Percentiles rank a stretch among this genome's conserved stretches.
Evolutionary conservation across 176 grass and related monocot species (phyloP).

Genomic region (Carex kokanica): DNA sequence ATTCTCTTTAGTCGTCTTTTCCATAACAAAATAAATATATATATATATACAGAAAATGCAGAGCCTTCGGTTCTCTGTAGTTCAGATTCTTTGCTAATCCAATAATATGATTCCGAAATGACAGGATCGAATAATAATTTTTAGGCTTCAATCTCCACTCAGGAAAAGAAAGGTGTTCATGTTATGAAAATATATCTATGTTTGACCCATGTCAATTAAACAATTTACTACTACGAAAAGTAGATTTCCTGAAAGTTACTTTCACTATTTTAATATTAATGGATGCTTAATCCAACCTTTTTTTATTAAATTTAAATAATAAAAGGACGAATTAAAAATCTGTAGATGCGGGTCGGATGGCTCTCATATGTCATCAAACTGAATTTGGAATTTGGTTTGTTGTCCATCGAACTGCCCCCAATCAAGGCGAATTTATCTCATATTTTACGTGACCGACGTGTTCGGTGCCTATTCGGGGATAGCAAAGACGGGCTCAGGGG

Average conservation of each 20-base stretch:
- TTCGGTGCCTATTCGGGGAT: no score
- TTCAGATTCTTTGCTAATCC: constrained; percentile 5
- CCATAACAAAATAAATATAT: neutral
- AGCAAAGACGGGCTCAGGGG: no score
- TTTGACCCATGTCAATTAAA: neutral
- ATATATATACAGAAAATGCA: neutral
- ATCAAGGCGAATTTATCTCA: no score
- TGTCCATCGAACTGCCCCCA: no score
- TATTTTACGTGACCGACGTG: no score
- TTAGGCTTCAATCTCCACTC: neutral
- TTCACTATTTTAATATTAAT: neutral
- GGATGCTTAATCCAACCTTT: neutral
- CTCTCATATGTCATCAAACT: no score
- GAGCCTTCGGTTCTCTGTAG: neutral
- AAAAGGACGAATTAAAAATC: neutral
- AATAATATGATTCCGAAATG: constrained; percentile 14
- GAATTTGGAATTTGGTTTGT: no score
- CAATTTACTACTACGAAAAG: neutral
- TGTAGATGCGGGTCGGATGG: neutral
- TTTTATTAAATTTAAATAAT: no score
- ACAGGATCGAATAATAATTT: constrained; percentile 12
- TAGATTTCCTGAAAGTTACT: neutral
- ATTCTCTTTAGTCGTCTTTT: constrained; percentile 12
- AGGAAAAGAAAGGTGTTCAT: neutral
- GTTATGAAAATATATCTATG: neutral